Evolutionary conservation across 169 alveolate species (phyloP).

Genomic region (Perkinsus marinus): DNA sequence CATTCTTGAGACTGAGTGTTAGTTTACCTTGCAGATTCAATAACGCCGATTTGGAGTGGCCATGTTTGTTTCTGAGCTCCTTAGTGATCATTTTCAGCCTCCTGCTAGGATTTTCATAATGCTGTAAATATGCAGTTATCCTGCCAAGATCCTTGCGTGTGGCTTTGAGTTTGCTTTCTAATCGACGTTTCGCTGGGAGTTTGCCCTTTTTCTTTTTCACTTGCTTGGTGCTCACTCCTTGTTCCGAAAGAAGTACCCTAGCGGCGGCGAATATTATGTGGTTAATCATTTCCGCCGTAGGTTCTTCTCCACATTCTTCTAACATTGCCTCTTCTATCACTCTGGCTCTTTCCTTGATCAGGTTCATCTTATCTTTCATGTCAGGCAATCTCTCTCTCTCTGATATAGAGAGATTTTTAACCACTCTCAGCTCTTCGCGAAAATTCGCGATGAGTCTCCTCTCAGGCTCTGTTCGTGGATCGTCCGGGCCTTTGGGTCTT

Average conservation of each 20-base stretch:
- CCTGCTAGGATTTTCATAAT: background rate
- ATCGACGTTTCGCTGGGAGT: background rate
- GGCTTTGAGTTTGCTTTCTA: background rate
- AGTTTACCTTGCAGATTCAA: background rate
- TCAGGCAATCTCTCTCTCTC: background rate
- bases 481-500: background rate
- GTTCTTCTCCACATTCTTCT: background rate
- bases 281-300: background rate
- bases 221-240: background rate
- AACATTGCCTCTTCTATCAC: background rate
- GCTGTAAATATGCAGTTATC: background rate
- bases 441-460: background rate
- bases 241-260: background rate
- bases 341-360: background rate
- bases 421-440: background rate
- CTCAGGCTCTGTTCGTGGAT: background rate
- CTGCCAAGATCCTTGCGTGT: background rate
- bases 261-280: background rate
- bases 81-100: background rate
- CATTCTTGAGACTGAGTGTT: too few species aligned
- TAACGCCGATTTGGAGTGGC: background rate
- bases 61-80: background rate
- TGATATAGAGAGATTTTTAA: too few species aligned
- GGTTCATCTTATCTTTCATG: background rate
- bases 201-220: background rate